Evolutionary conservation across 2,329 filamentous ascomycete species (phyloP).

Genomic region (Fusarium sp.): DNA sequence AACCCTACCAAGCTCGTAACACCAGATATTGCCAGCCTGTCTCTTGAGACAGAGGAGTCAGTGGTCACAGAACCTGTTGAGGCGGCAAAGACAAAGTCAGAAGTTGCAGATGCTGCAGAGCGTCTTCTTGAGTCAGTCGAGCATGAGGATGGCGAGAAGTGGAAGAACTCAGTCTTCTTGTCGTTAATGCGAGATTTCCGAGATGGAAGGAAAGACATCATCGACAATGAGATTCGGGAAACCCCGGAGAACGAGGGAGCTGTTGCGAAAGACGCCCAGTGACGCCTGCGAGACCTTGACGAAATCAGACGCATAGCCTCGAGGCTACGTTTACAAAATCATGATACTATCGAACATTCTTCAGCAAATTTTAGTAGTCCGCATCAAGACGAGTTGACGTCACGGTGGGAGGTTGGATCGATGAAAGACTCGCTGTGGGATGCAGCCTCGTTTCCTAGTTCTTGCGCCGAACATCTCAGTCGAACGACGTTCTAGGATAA

Average conservation of each 20-base stretch:
- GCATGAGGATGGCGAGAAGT: conserved; percentile 57
- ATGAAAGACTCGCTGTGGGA: background rate
- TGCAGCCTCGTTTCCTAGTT: conserved; percentile 5
- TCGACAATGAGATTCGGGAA: conserved; percentile 53
- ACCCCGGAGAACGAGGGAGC: conserved; percentile 34
- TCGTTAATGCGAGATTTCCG: conserved; percentile 58
- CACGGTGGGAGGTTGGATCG: conserved; percentile 23
- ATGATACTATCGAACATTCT: background rate
- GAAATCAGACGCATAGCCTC: background rate
- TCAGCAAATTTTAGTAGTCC: conserved; percentile 8
- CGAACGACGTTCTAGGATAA: conserved; percentile 36
- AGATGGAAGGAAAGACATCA: conserved; percentile 56
- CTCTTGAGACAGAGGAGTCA: conserved; percentile 34
- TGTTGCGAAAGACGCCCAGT: conserved; percentile 17
- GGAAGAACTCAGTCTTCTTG: conserved; percentile 58
- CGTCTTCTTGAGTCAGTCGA: conserved; percentile 55
- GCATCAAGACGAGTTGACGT: conserved; percentile 26
- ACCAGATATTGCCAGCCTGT: conserved; percentile 48
- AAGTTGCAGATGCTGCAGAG: conserved; percentile 55
- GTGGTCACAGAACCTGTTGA: conserved; percentile 26
- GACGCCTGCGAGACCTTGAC: conserved; percentile 10
- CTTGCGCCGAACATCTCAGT: conserved; percentile 39
- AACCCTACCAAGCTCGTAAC: conserved; percentile 39
- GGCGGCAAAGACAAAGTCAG: conserved; percentile 45
- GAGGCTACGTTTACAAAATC: background rate